phyloP scores from a whole-genome alignment of 176 grass and related monocot genomes.

The Pontederia paniculata region DNA sequence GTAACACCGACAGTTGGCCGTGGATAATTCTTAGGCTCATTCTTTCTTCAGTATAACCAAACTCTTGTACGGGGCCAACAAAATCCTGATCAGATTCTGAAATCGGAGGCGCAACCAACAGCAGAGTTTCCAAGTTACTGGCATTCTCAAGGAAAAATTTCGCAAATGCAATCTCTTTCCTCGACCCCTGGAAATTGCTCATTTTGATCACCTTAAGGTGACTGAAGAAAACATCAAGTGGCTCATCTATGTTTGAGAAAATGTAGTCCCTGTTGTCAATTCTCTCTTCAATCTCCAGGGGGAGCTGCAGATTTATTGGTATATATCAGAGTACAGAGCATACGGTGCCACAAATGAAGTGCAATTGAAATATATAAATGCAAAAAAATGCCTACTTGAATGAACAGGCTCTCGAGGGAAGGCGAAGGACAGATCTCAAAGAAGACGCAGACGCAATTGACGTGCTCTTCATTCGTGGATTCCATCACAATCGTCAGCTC shows the following conservation, averaged over 20 bases:
- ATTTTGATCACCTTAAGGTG: constrained; percentile 40
- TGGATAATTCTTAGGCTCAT: constrained; percentile 22
- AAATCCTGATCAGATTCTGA: background rate
- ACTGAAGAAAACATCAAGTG: constrained; percentile 13
- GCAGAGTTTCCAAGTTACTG: constrained; percentile 25
- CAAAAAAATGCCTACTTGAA: constrained; percentile 18
- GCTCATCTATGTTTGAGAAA: background rate
- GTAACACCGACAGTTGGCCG: constrained; percentile 13
- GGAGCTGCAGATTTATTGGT: constrained; percentile 29
- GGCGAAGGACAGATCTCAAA: constrained; percentile 13
- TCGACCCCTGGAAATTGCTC: constrained; percentile 30
- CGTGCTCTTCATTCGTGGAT: constrained; percentile 8
- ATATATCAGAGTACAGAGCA: too few relatives aligned
- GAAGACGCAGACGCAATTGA: constrained; percentile 12
- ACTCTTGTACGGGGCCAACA: background rate
- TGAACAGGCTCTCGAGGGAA: constrained; percentile 34
- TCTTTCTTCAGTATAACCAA: background rate
- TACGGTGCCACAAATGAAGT: too few relatives aligned
- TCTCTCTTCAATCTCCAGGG: background rate
- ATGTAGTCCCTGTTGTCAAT: background rate
- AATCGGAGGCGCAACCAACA: constrained; percentile 27
- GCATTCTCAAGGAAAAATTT: constrained; percentile 32
- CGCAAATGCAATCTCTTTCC: constrained; percentile 25
- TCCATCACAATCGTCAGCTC: constrained; percentile 43
- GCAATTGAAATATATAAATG: background rate